Evolutionary conservation across 1,139 yeast genomes (phyloP), one percentile per base, ranked within the genome.

Genomic region (Meyerozyma athensensis): DNA sequence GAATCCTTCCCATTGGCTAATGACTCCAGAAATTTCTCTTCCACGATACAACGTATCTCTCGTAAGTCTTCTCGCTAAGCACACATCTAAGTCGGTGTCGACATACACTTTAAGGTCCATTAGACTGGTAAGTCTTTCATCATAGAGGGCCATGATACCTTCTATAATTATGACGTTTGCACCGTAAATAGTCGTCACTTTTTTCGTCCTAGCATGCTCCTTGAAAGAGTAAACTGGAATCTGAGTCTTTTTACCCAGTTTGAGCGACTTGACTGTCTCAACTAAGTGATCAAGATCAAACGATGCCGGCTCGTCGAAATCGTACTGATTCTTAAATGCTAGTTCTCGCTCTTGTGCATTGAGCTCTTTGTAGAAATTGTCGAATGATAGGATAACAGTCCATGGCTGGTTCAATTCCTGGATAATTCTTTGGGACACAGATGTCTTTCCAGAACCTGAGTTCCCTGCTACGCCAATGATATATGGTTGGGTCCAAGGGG

Each of bases 401-500:
- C 97, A 90, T 1, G 98, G 97, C 40, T 87, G 89, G 61, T 87
- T 75, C 48, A 90, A 74, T 43, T 81, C 79, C 41, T 82, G 77
- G 41, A 90, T 86, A 48, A 92, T 83, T 45, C 79, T 76, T 36
- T 87, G 81, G 0, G 97, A 94, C 19, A 92, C 86, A 21, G 96
- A 84, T 0, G 98, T 92, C 56, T 92, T 92, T 2, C 98, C 98
- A 0, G 96, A 85, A 1, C 97, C 98, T 17, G 95, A 84, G 39
- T 85, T 80, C 1, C 98, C 98, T 0, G 97, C 97, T 14, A 92
- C 78, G 5, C 97, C 98, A 45, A 92, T 90, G 36, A 92, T 81
- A 54, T 89, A 92, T 0, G 97, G 97, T 43, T 87, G 89, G 2
- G 87, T 81, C 97, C 97, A 92, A 18, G 97, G 97, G 3, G 97